Base-by-base conservation (phyloP, 495 filamentous ascomycete genomes). In the Bryoglossum gracile region DNA sequence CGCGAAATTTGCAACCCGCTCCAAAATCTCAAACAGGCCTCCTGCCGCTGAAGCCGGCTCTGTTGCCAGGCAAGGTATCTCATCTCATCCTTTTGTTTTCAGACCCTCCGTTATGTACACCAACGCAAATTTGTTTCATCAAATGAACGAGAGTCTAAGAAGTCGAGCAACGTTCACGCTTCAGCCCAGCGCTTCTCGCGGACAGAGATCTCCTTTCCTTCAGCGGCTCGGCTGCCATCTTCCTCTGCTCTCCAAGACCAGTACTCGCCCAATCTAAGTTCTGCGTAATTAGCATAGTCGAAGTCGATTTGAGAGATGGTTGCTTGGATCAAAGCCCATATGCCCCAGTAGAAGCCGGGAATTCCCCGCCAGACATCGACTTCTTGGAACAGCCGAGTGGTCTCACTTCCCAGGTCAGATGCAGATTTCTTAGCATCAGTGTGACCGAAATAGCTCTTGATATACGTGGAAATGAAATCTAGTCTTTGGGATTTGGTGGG, bases 251-350 rank as follows among this genome's bases (percentile, higher is more conserved):
- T 83, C 92, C 92, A 99, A n/a, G 82, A 88, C 75, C 83, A 94
- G 66, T 96, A 99, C 70, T 99, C 92, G 32, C 86, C 85, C 8
- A 99, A 70, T 47, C 94, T 74, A 3, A 83, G 61, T 62, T 95
- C 87, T 18, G 91, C 94, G 66, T 97, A 99, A 19, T 77, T 75
- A 28, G 87, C 87, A 57, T 97, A 99, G 66, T 99, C 89, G 59
- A 99, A 99, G 63, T 97, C 89, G 54, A 99, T 97, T 49, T 91
- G 81, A 3, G 86, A 91, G 54, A 99, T 97, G 14, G 81, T 86
- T 1, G 89, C 87, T 69, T 99, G 94, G 58, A 99, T 96, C 41
- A 97, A 73, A 8, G 89, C 86, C 94, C 94, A 97, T 40, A 95
- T 85, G 18, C 92, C 94, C 88, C 84, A 87, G 59, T 73, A 75